phyloP scores from a whole-genome alignment of 768 basidiomycete species.

The Termitomyces titanicus region DNA sequence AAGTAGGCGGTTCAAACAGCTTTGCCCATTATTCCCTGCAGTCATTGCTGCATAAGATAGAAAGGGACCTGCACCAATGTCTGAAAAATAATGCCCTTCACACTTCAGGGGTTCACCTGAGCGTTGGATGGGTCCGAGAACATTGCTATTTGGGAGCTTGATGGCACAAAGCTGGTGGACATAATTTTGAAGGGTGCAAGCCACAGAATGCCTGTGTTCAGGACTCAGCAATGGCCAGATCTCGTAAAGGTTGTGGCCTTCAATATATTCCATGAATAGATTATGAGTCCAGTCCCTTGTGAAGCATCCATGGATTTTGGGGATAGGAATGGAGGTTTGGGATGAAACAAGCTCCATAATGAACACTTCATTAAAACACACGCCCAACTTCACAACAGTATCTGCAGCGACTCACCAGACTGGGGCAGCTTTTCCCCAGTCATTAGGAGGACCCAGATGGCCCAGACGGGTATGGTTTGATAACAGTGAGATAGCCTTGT shows the following conservation, averaged over 20 bases:
- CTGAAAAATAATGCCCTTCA: constrained; percentile 16
- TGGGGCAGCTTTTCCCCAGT: background rate
- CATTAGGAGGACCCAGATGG: too few species aligned
- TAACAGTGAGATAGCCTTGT: too few species aligned
- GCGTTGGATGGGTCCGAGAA: constrained; percentile 19
- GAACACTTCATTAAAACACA: background rate
- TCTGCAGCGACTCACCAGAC: constrained; percentile 3
- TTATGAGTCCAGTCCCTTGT: background rate
- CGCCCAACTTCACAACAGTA: constrained; percentile 1
- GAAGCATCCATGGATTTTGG: constrained; percentile 13
- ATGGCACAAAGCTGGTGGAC: constrained; percentile 19
- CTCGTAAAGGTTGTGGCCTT: constrained; percentile 13
- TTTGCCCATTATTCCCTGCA: constrained; percentile 17
- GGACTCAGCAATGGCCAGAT: constrained; percentile 17
- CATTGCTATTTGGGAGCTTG: constrained; percentile 8
- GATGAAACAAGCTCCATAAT: background rate
- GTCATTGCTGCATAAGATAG: constrained; percentile 21
- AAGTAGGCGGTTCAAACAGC: constrained; percentile 2
- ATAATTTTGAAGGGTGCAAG: constrained; percentile 20
- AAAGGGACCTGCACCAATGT: constrained; percentile 26
- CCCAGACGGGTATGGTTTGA: too few species aligned
- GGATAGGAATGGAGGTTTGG: constrained; percentile 16
- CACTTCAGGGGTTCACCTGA: constrained; percentile 11
- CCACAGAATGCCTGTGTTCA: constrained; percentile 11
- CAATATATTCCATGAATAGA: constrained; percentile 24